These are phyloP conservation scores for Cicer pinnatifidum DNA, from an alignment of 306 rosid genomes.

Conservation along the genomic window DNA sequence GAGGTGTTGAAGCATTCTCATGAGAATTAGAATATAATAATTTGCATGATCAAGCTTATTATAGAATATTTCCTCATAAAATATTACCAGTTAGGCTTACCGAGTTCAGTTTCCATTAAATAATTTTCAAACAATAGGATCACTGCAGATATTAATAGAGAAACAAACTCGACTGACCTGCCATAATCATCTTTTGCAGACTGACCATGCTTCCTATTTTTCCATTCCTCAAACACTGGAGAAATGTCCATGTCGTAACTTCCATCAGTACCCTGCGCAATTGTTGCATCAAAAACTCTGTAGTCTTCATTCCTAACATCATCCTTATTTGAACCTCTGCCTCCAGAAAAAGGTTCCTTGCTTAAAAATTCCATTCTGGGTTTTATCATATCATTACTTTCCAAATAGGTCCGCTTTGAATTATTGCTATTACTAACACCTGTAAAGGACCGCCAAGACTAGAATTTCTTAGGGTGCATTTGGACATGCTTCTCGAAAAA, in stretches of 20 bases:
- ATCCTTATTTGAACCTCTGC: constrained; percentile 66
- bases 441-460: constrained; percentile 60
- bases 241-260: constrained; percentile 66
- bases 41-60: background rate
- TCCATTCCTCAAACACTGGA: constrained; percentile 78
- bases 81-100: background rate
- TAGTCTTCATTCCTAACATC: constrained; percentile 53
- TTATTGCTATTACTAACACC: constrained; percentile 63
- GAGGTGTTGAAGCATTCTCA: constrained; percentile 24
- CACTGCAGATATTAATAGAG: constrained; percentile 4
- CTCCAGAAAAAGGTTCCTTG: constrained; percentile 67
- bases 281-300: constrained; percentile 57
- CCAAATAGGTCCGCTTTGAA: constrained; percentile 65
- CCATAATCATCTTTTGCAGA: constrained; percentile 68
- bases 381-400: constrained; percentile 58
- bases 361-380: constrained; percentile 53
- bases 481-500: constrained; percentile 2
- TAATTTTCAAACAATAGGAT: constrained; percentile 34
- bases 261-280: constrained; percentile 67
- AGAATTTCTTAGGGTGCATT: constrained; percentile 53
- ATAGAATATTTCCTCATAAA: background rate
- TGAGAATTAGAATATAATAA: constrained; percentile 25
- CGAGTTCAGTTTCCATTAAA: constrained; percentile 9
- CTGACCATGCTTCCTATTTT: constrained; percentile 56
- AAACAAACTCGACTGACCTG: constrained; percentile 64